Percentiles rank a stretch among this genome's conserved stretches.
Evolutionary conservation across 208 protist species (phyloP).

Genomic region (Trypanosoma scelopori): DNA sequence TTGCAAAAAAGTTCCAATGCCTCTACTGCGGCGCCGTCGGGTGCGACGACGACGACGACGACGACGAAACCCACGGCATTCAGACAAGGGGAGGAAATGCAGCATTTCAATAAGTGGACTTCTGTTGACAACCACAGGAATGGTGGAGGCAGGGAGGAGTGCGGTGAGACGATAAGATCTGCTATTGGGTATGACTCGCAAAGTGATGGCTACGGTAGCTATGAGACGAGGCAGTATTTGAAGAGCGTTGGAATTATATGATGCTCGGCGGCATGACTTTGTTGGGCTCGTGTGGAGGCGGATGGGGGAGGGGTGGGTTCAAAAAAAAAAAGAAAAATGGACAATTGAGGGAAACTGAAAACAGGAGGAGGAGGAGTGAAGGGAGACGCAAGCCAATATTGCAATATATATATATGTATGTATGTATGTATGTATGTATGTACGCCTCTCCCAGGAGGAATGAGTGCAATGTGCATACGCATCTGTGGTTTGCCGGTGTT

Average conservation of each 20-base stretch:
- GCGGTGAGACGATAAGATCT: constrained; percentile 1
- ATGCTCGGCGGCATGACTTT: not conserved
- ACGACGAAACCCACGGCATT: constrained; percentile 5
- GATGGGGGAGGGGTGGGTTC: not conserved
- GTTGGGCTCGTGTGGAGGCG: not conserved
- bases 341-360: constrained; percentile 3
- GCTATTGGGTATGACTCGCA: constrained; percentile 63
- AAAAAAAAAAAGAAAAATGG: not conserved
- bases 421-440: constrained; percentile 17
- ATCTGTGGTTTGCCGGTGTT: too few relatives aligned
- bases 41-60: too few relatives aligned
- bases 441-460: too few relatives aligned
- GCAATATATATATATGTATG: constrained; percentile 12
- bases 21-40: not conserved
- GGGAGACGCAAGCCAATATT: not conserved
- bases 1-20: not conserved
- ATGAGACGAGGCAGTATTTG: constrained; percentile 85
- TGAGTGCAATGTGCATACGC: too few relatives aligned
- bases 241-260: constrained; percentile 68
- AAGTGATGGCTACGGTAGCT: constrained; percentile 87
- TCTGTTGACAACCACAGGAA: constrained; percentile 10
- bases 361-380: not conserved
- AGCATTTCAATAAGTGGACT: constrained; percentile 25
- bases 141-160: constrained; percentile 10
- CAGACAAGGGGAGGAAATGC: not conserved